These are phyloP conservation scores for Talaromyces sp. DNA, from an alignment of 2,329 filamentous ascomycete species.

Conservation along the genomic window DNA sequence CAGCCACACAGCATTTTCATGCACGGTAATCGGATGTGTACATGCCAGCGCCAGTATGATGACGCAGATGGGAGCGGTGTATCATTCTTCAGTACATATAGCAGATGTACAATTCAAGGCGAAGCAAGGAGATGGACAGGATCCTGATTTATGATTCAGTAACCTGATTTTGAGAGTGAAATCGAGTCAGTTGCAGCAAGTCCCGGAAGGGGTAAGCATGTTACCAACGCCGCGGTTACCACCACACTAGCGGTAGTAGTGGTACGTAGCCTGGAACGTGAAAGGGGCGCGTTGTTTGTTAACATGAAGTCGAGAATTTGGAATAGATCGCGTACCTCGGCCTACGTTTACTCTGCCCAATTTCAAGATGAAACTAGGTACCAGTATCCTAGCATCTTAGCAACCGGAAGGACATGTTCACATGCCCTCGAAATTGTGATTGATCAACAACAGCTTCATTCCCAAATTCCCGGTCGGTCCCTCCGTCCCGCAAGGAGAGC, in stretches of 20 bases:
- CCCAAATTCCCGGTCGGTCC: background rate
- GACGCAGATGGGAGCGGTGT: background rate
- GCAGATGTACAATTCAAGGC: background rate
- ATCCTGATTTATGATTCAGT: background rate
- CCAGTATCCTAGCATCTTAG: background rate
- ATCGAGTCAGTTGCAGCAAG: background rate
- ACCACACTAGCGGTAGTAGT: background rate
- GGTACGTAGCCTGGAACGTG: background rate
- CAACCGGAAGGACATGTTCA: background rate
- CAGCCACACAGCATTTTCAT: background rate
- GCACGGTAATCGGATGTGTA: constrained; percentile 2
- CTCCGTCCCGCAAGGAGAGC: background rate
- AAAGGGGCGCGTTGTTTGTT: background rate
- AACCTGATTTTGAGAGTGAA: background rate
- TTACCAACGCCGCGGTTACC: background rate
- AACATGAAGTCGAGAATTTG: background rate
- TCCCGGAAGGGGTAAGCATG: background rate
- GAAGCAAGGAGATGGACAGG: background rate
- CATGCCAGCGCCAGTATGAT: background rate
- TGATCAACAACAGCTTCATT: background rate
- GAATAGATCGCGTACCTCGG: background rate
- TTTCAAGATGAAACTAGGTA: background rate
- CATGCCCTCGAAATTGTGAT: background rate
- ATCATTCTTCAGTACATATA: background rate
- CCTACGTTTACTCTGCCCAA: background rate